phyloP scores from a whole-genome alignment of 2,329 filamentous ascomycete species.

The Sporothrix protearum region DNA sequence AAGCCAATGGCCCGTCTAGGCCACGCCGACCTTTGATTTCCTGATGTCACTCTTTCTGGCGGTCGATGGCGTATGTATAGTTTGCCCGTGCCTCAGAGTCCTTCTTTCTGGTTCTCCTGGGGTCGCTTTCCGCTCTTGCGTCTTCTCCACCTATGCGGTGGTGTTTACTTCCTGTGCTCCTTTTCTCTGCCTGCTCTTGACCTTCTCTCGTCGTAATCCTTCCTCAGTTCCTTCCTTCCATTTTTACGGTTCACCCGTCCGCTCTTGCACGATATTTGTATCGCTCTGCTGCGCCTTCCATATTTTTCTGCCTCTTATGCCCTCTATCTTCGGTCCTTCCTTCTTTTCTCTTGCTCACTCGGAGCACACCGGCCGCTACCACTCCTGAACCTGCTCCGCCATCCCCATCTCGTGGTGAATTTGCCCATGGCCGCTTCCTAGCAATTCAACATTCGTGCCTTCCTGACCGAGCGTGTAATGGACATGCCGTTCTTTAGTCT shows the following conservation, averaged over 20 bases:
- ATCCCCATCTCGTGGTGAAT: neutral
- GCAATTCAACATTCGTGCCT: neutral
- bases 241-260: constrained; percentile 6
- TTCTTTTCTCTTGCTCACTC: neutral
- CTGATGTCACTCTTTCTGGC: neutral
- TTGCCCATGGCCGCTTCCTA: neutral
- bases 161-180: neutral
- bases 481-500: neutral
- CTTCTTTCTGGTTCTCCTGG: constrained; percentile 16
- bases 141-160: constrained; percentile 3
- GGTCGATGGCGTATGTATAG: constrained; percentile 12
- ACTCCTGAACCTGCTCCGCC: neutral
- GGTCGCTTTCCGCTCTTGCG: constrained; percentile 11
- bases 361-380: neutral
- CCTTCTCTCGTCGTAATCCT: neutral
- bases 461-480: neutral
- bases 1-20: neutral
- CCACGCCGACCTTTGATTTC: neutral
- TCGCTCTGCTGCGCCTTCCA: neutral
- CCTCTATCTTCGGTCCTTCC: neutral
- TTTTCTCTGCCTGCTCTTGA: neutral
- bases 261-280: neutral
- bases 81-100: constrained; percentile 14
- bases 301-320: neutral
- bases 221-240: constrained; percentile 11